Evolutionary conservation across 2,329 filamentous ascomycete species (phyloP), one percentile per base, ranked within the genome.

Genomic region (Phialocephala subalpina): DNA sequence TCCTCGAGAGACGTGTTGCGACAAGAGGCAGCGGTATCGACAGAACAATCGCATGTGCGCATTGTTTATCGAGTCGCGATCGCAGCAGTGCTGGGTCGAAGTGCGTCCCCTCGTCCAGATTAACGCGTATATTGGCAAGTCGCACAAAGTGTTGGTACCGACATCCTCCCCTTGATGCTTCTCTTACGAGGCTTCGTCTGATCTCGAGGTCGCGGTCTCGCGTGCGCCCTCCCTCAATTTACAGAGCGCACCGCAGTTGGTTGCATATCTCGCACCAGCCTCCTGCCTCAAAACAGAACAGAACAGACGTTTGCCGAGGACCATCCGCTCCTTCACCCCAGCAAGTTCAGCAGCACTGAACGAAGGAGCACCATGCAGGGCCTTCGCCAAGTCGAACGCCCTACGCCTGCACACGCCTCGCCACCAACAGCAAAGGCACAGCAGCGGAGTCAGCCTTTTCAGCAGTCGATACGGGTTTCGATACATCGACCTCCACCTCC

Each of bases 191-290:
- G 49, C 49, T 33, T 53, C 49, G 49, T 53, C 49, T n/a, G 25
- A 53, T 49, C 25, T 52, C 47, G 47, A 29, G 47, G 22, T 29
- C 25, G 22, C 12, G 18, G 22, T 12, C 22, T 5, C 25, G 27
- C 49, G 29, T 25, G 49, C 49, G 49, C 29, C 25, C 27, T 22
- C 25, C 49, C 49, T 27, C 27, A 53, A 12, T 33, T 25, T 53
- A 14, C 27, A 29, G 22, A 27, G 12, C 49, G 49, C 45, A 53
- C 35, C 56, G 35, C 57, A 20, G 58, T 52, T 47, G 62, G 35
- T 38, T 45, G 33, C 57, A 59, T 59, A 33, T 59, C 57, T 59
- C 38, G 38, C 57, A 59, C 57, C 57, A 42, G 36, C 40, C 29
- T 47, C 47, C 57, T 47, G 36, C 38, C 40, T 47, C 38, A 25